Base-by-base conservation (phyloP, 2,329 filamentous ascomycete species). In the Epichloe gansuensis region DNA sequence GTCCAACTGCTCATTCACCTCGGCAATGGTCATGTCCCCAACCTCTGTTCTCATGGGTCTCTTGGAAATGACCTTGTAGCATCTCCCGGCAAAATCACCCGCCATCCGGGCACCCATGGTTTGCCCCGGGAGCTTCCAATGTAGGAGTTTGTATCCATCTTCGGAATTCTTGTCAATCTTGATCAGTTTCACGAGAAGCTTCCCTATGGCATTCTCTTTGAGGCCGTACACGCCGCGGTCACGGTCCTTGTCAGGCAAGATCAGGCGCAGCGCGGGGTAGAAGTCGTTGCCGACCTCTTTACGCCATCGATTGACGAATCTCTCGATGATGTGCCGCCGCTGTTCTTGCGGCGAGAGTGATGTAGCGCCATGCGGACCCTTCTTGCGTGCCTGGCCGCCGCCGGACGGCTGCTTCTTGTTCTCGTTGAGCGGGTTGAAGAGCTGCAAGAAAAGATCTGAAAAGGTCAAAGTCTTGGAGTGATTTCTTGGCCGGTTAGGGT, bases 181-280 rank as follows among this genome's bases (percentile, higher is more conserved):
- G 74, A 95, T 85, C 40, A 95, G 77, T 64, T 89, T 91, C 53
- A 96, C 87, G n/a, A 97, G 74, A 21, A 97, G 71, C 64, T 89
- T 95, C 9, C 85, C 91, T 54, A 98, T 89, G 5, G 84, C 80
- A 64, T 85, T 90, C 71, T 98, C 93, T 64, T 97, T 97, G 41
- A 98, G 74, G 1, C 91, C 89, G 62, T 97, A 98, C 73, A 95
- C 89, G 17, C 86, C 85, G 47, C 93, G 81, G 61, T 97, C 89
- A 40, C 89, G 81, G 63, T 98, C 93, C 64, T 95, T 94, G 61
- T 94, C 89, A 0, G 91, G 90, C 3, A 96, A 75, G 53, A 97
- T 95, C 46, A 98, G 77, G 21, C 93, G 83, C 66, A 98, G 78
- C 2, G 89, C 91, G 0, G 93, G 93, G 63, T 93, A 97, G 60